Base-by-base conservation (phyloP, 2,329 filamentous ascomycete species). In the Neonectria magnoliae region DNA sequence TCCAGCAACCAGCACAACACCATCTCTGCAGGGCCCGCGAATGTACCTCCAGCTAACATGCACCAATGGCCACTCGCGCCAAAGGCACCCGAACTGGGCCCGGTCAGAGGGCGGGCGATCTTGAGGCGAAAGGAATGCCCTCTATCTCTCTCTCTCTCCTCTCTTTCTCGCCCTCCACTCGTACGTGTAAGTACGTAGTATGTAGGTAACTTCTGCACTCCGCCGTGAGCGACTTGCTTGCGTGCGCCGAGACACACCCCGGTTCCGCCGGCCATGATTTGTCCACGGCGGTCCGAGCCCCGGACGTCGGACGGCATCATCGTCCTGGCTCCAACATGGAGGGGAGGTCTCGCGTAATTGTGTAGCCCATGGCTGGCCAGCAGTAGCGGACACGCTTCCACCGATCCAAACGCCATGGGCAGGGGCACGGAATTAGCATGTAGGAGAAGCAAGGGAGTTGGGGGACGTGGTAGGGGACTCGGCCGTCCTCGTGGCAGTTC, bases 1-100 rank as follows among this genome's bases (percentile, higher is more conserved):
- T 42, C n/a, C 38, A 47, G 44, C 56, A 41, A 63, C 42, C 61
- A 63, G 42, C 41, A 64, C 61, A 59, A 64, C 61, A 64, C 61
- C 61, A 56, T 51, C 44, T 59, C 61, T 64, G 61, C 61, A 64
- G 61, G 50, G 31, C 50, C 50, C 33, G 29, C n/a, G 10, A 29
- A 51, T 47, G 52, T 44, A n/a, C 47, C 18, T 51, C n/a, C n/a
- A n/a, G n/a, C n/a, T n/a, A n/a, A n/a, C n/a, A n/a, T n/a, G 25
- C 50, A 50, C 61, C 61, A 64, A 52, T 64, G 44, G 56, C 51
- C 57, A 27, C 42, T 27, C 45, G 36, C 45, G 38, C 50, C 55
- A 53, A 63, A 33, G 48, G 50, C 60, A 45, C 50, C 36, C 54
- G 51, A 44, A 58, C 55, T 50, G 44, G 61, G 51, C 5, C 50